Conservation (phyloP, 371 early-diverging fungal genomes). For the Mortierella sp. region DNA sequence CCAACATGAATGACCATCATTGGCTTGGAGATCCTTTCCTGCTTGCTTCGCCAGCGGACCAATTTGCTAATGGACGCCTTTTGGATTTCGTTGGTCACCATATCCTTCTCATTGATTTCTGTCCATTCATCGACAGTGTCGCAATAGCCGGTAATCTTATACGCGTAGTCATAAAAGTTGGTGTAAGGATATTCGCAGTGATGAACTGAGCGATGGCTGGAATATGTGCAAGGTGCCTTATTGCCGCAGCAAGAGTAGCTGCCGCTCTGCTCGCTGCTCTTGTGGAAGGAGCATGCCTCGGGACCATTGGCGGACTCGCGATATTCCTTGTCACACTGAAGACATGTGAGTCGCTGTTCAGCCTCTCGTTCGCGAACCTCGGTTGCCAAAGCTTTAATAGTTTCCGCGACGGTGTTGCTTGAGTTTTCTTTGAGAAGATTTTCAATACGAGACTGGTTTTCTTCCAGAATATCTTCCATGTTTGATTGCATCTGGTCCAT, state of each 20-base stretch:
- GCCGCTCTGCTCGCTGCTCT: conserved; percentile 15
- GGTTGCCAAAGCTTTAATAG: conserved; percentile 57
- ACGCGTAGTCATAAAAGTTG: conserved; percentile 54
- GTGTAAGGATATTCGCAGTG: conserved; percentile 63
- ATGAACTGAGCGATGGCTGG: conserved; percentile 56
- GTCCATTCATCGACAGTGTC: conserved; percentile 53
- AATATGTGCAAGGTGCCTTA: conserved; percentile 50
- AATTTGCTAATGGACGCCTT: conserved; percentile 43
- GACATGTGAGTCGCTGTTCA: conserved; percentile 58
- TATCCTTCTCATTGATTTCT: conserved; percentile 23
- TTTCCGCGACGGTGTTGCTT: conserved; percentile 56
- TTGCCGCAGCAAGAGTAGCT: conserved; percentile 59
- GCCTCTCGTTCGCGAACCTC: conserved; percentile 45
- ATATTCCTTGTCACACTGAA: conserved; percentile 61
- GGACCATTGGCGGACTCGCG: conserved; percentile 60
- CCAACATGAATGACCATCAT: conserved; percentile 56
- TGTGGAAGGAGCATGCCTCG: conserved; percentile 63
- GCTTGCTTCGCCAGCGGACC: conserved; percentile 40
- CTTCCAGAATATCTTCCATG: conserved; percentile 57
- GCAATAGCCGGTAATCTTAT: conserved; percentile 45
- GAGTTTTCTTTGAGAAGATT: conserved; percentile 53
- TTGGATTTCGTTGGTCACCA: conserved; percentile 36
- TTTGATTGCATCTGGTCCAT: conserved; percentile 60
- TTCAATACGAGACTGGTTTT: conserved; percentile 56
- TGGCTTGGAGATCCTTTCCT: conserved; percentile 35